phyloP scores from a whole-genome alignment of 768 basidiomycete genomes.

The Suillus spraguei region DNA sequence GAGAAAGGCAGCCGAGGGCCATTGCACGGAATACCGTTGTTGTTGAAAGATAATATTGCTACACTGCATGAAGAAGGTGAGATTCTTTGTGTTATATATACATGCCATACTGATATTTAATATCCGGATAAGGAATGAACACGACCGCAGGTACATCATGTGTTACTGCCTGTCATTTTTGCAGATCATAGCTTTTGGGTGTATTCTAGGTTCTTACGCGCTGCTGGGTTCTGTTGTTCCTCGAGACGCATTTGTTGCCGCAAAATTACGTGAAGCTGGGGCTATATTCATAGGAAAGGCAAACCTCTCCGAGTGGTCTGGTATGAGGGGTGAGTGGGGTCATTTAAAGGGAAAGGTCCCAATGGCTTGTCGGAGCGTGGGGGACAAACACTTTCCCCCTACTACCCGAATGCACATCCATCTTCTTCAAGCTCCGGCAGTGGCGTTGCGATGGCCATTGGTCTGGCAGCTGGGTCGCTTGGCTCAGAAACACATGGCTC shows the following conservation, averaged over 20 bases:
- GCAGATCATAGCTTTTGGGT: background rate
- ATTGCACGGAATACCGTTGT: conserved; percentile 55
- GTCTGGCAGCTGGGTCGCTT: background rate
- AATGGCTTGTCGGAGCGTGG: conserved; percentile 49
- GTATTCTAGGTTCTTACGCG: conserved; percentile 17
- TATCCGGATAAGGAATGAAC: background rate
- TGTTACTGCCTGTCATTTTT: background rate
- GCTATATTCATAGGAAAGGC: conserved; percentile 45
- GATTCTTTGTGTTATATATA: background rate
- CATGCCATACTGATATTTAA: background rate
- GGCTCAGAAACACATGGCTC: conserved; percentile 44
- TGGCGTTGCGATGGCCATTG: conserved; percentile 24
- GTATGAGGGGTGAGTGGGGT: conserved; percentile 32
- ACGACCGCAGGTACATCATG: background rate
- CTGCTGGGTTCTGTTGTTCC: conserved; percentile 15
- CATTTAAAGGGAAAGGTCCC: conserved; percentile 30
- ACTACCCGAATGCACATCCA: conserved; percentile 43
- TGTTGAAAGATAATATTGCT: conserved; percentile 46
- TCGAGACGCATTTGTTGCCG: conserved; percentile 36
- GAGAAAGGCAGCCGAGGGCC: conserved; percentile 41
- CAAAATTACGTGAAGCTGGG: conserved; percentile 34
- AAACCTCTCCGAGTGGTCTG: conserved; percentile 45
- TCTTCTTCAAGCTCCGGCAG: conserved; percentile 46
- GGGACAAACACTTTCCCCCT: conserved; percentile 45
- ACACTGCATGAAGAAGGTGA: conserved; percentile 23